A percentile compares a stretch with the other conserved stretches of the same genome.
These are phyloP conservation scores for Aspergillus texensis DNA, from an alignment of 2,329 filamentous ascomycete species.

Conservation along the genomic window DNA sequence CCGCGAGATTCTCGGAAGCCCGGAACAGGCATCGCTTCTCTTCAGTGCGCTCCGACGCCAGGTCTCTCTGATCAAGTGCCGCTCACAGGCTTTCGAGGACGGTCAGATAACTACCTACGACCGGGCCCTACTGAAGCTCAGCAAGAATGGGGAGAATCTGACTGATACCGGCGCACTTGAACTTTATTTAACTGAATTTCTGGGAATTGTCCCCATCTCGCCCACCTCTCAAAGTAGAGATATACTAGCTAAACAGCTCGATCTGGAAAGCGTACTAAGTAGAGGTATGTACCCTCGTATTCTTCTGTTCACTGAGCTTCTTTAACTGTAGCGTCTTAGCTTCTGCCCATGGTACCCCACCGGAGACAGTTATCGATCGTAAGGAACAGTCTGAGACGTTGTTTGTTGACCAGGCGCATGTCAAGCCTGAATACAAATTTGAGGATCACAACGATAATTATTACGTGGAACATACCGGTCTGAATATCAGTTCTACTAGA, in stretches of 20 bases:
- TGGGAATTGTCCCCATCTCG: constrained; percentile 33
- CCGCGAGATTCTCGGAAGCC: constrained; percentile 31
- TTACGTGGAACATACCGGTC: background rate
- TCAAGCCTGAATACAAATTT: background rate
- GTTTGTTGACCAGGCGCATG: background rate
- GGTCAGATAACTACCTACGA: constrained; percentile 46
- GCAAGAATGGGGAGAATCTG: constrained; percentile 33
- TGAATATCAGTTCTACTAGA: background rate
- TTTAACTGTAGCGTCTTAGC: background rate
- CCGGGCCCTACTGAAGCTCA: constrained; percentile 40
- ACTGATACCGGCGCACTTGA: constrained; percentile 37
- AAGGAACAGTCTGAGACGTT: background rate
- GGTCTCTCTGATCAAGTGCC: constrained; percentile 36
- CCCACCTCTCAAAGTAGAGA: constrained; percentile 22
- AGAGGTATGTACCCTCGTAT: constrained; percentile 25
- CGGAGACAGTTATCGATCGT: background rate
- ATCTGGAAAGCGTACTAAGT: constrained; percentile 27
- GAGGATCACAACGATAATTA: background rate
- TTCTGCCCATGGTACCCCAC: background rate
- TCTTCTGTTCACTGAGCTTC: background rate
- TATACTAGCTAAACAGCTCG: constrained; percentile 31
- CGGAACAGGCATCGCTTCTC: constrained; percentile 29
- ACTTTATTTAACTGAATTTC: constrained; percentile 42
- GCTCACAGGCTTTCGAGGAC: constrained; percentile 38
- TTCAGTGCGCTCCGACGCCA: constrained; percentile 39